Conservation (phyloP, 2,329 filamentous ascomycete genomes). For the Aspergillus tubingensis region DNA sequence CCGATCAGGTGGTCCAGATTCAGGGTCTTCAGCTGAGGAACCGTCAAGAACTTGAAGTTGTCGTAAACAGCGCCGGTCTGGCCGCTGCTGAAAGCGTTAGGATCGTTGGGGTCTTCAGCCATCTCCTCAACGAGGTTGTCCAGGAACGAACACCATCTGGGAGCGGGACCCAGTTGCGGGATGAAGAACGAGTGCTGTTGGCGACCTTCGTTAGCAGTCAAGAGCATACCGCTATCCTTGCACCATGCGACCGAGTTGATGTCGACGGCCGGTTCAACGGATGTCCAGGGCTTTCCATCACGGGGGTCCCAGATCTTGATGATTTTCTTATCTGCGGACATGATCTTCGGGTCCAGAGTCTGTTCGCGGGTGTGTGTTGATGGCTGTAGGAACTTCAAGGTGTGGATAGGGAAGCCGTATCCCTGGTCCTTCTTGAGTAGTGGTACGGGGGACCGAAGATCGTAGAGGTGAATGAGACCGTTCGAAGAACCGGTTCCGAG, state of each 20-base stretch:
- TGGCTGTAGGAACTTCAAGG: slow-evolving; percentile 66
- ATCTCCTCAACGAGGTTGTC: slow-evolving; percentile 99
- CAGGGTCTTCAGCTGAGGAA: slow-evolving; percentile 80
- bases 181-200: slow-evolving; percentile 96
- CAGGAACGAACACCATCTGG: slow-evolving; percentile 93
- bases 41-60: slow-evolving; percentile 97
- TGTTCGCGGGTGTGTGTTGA: slow-evolving; percentile 74
- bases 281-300: slow-evolving; percentile 87
- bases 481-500: slow-evolving; percentile 84
- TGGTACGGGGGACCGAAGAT: slow-evolving; percentile 83
- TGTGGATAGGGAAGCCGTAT: slow-evolving; percentile 89
- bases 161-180: slow-evolving; percentile 87
- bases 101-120: slow-evolving; percentile 75
- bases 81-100: slow-evolving; percentile 51
- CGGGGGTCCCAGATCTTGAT: slow-evolving; percentile 94
- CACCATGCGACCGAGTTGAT: slow-evolving; percentile 94
- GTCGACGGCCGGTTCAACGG: slow-evolving; percentile 90
- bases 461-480: slow-evolving; percentile 87
- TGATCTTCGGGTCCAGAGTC: slow-evolving; percentile 68
- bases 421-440: slow-evolving; percentile 92
- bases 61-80: slow-evolving; percentile 80
- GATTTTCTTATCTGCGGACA: slow-evolving; percentile 90
- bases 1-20: slow-evolving; percentile 88
- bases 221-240: slow-evolving; percentile 87
- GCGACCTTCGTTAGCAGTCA: slow-evolving; percentile 94